A percentile compares a stretch with the other conserved stretches of the same genome.
Conservation (phyloP, 2,329 filamentous ascomycete species). For the Aureobasidium melanogenum region DNA sequence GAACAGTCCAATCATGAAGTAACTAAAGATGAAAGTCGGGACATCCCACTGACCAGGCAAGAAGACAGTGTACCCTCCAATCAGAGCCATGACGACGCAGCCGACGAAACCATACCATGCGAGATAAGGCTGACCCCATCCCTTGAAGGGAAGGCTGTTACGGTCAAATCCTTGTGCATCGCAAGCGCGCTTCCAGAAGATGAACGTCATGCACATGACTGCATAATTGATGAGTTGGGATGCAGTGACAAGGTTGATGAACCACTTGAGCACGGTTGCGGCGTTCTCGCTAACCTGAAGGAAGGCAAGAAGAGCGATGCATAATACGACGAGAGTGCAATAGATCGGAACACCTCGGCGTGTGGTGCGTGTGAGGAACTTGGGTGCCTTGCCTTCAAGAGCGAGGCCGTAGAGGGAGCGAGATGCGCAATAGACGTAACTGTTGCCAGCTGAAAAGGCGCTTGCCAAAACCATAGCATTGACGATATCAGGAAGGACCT, state of each 20-base stretch:
- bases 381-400: constrained; percentile 58
- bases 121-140: constrained; percentile 60
- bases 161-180: constrained; percentile 60
- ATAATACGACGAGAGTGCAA: constrained; percentile 57
- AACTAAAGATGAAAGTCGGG: constrained; percentile 46
- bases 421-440: constrained; percentile 59
- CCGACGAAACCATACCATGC: constrained; percentile 58
- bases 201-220: constrained; percentile 60
- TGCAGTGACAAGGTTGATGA: constrained; percentile 63
- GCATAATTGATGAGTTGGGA: constrained; percentile 67
- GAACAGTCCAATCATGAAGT: constrained; percentile 62
- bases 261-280: constrained; percentile 62
- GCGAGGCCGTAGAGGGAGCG: constrained; percentile 61
- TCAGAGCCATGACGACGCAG: constrained; percentile 62
- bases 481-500: constrained; percentile 59
- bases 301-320: constrained; percentile 63
- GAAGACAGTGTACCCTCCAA: constrained; percentile 70
- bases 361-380: constrained; percentile 52
- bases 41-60: constrained; percentile 59
- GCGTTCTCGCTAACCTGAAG: constrained; percentile 59
- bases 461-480: constrained; percentile 64
- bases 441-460: constrained; percentile 61
- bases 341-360: constrained; percentile 63
- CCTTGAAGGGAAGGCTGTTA: constrained; percentile 60
- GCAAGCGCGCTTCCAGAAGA: constrained; percentile 63